A percentile compares a stretch with the other conserved stretches of the same genome.
Evolutionary conservation across 2,329 filamentous ascomycete species (phyloP).

Genomic region (Botrytis fragariae): DNA sequence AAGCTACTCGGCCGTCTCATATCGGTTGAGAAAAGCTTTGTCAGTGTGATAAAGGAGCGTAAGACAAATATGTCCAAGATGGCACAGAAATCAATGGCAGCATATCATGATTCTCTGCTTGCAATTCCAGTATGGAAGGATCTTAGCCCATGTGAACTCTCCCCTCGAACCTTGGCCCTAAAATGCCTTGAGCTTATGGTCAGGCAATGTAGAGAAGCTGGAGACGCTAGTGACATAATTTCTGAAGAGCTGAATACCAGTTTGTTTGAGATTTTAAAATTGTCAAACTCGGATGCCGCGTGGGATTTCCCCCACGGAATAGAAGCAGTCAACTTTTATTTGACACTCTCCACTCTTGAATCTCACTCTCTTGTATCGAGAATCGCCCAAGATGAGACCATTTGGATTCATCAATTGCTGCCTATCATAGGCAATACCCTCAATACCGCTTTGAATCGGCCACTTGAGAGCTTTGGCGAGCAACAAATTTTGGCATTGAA

Average conservation of each 20-base stretch:
- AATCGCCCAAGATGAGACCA: slow-evolving; percentile 43
- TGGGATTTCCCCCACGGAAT: slow-evolving; percentile 31
- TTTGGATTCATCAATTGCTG: slow-evolving; percentile 52
- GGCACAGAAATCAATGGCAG: slow-evolving; percentile 54
- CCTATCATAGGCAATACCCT: slow-evolving; percentile 51
- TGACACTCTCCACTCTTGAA: slow-evolving; percentile 53
- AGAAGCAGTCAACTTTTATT: slow-evolving; percentile 41
- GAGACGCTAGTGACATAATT: slow-evolving; percentile 50
- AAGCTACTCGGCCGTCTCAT: slow-evolving; percentile 57
- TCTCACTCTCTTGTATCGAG: slow-evolving; percentile 50
- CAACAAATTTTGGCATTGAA: slow-evolving; percentile 48
- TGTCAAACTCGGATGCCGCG: slow-evolving; percentile 27
- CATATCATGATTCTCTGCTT: slow-evolving; percentile 53
- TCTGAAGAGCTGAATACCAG: slow-evolving; percentile 48
- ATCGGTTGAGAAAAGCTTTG: slow-evolving; percentile 52
- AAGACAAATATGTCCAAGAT: slow-evolving; percentile 67
- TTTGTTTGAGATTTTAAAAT: slow-evolving; percentile 47
- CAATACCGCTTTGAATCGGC: slow-evolving; percentile 40
- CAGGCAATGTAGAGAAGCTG: slow-evolving; percentile 48
- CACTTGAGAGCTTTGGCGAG: slow-evolving; percentile 41
- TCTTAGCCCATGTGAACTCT: slow-evolving; percentile 49
- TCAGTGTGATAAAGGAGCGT: slow-evolving; percentile 60
- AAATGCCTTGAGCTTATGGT: slow-evolving; percentile 60
- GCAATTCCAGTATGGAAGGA: slow-evolving; percentile 60
- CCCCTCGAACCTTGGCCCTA: slow-evolving; percentile 62